Percentiles rank a stretch among this genome's conserved stretches.
Evolutionary conservation across 768 basidiomycete species (phyloP).

Genomic region (Lactifluus pinguis): DNA sequence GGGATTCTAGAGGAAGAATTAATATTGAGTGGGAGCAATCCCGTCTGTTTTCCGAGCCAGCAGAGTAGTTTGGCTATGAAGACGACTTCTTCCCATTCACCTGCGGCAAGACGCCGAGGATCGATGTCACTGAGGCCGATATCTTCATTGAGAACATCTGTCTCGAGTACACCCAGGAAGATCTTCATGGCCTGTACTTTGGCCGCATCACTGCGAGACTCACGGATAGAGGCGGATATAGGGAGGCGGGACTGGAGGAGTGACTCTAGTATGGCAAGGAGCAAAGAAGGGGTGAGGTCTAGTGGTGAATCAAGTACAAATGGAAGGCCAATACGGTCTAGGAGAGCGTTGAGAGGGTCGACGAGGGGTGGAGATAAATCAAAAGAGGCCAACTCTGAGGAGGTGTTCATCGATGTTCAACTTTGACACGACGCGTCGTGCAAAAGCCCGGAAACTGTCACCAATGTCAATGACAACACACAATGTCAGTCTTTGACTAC

Average conservation of each 20-base stretch:
- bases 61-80: conserved; percentile 60
- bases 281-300: conserved; percentile 63
- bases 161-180: conserved; percentile 64
- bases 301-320: conserved; percentile 27
- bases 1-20: not conserved
- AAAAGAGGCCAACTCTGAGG: conserved; percentile 8
- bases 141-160: conserved; percentile 49
- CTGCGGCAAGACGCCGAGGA: conserved; percentile 52
- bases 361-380: conserved; percentile 15
- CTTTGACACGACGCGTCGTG: not conserved
- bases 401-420: not conserved
- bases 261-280: conserved; percentile 61
- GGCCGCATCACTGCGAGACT: conserved; percentile 28
- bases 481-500: conserved; percentile 11
- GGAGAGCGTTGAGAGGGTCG: conserved; percentile 26
- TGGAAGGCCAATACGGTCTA: conserved; percentile 26
- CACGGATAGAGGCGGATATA: conserved; percentile 29
- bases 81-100: conserved; percentile 57
- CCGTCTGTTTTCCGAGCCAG: conserved; percentile 49
- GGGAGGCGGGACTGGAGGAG: conserved; percentile 48
- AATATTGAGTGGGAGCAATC: conserved; percentile 24
- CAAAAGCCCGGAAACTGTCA: not conserved
- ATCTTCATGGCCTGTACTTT: conserved; percentile 64
- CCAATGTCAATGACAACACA: not conserved
- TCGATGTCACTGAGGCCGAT: conserved; percentile 61